A percentile compares a stretch with the other conserved stretches of the same genome.
Conservation (phyloP, 2,329 filamentous ascomycete species). For the Aspergillus novoparasiticus region DNA sequence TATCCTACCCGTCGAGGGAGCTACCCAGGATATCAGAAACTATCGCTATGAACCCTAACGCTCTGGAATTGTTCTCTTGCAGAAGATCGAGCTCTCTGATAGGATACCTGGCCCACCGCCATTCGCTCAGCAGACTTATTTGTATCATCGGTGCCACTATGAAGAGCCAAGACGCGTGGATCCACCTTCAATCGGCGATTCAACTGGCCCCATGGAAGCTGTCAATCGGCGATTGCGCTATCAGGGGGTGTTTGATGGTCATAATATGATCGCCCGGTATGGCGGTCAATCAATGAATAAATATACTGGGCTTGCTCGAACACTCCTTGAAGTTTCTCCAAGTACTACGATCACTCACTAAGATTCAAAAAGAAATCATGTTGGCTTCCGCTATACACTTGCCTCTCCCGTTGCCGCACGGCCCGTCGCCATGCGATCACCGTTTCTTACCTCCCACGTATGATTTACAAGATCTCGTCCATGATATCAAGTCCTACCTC, state of each 20-base stretch:
- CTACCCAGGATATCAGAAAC: neutral
- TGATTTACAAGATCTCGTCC: constrained; percentile 26
- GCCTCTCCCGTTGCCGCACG: neutral
- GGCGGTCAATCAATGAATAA: constrained; percentile 1
- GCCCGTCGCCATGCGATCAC: neutral
- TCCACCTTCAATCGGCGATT: neutral
- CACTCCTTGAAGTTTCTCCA: neutral
- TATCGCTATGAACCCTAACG: neutral
- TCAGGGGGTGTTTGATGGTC: neutral
- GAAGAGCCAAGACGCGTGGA: neutral
- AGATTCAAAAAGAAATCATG: neutral
- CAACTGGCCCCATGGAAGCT: neutral
- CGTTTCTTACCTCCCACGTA: constrained; percentile 4
- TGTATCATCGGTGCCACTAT: neutral
- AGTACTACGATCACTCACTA: neutral
- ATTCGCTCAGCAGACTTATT: neutral
- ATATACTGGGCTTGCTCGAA: neutral
- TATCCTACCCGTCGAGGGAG: too few species aligned
- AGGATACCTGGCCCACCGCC: neutral
- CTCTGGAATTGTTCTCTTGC: neutral
- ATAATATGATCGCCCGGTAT: neutral
- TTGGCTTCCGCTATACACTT: constrained; percentile 1
- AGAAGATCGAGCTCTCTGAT: neutral
- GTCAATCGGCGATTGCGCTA: constrained; percentile 3
- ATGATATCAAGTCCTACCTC: constrained; percentile 32